Evolutionary conservation across 1,284 basidiomycete genomes (phyloP), one percentile per base, ranked within the genome.

Genomic region (Flammula alnicola): DNA sequence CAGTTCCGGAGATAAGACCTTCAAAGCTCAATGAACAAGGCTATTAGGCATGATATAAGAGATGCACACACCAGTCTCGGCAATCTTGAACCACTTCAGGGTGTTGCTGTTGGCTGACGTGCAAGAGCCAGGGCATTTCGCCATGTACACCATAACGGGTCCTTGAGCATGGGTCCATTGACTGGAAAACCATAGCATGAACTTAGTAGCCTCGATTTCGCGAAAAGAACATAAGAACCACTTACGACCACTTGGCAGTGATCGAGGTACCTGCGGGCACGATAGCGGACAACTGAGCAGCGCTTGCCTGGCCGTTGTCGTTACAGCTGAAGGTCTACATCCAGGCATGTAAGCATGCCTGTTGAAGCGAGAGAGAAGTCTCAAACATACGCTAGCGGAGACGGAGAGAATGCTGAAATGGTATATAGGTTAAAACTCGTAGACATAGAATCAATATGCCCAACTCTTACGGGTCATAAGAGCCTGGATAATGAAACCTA

Each of bases 221-320:
- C n/a, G n/a, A 25, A 27, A 27, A 17, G 26, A 37, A 10, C 31
- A 9, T 12, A 17, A 55, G 33, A 23, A 7, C 12, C 40, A 54
- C 52, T 32, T 59, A 62, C 67, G 59, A 69, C 74, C 75, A 77
- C 59, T 71, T 74, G 16, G 75, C 75, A 3, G 66, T 70, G 53
- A 78, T 68, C 27, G 66, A 58, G 19, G 71, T 67, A 33, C 76
- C 76, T 47, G 74, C 74, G 20, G 65, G 54, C 19, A 72, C 65
- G 25, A 60, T 68, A 8, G 70, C 70, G 6, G 65, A 65, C 37
- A 70, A 62, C 37, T 71, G 68, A 8, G 49, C 55, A 19, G 52
- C 49, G 17, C 62, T 55, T 5, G 69, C 57, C 44, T 64, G 61
- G 10, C 70, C 70, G 48, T 71, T 68, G 55, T 68, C 62, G 58